Percentiles rank a stretch among this genome's conserved stretches.
Conservation (phyloP, 1,284 basidiomycete species). For the Ganoderma lucidum region DNA sequence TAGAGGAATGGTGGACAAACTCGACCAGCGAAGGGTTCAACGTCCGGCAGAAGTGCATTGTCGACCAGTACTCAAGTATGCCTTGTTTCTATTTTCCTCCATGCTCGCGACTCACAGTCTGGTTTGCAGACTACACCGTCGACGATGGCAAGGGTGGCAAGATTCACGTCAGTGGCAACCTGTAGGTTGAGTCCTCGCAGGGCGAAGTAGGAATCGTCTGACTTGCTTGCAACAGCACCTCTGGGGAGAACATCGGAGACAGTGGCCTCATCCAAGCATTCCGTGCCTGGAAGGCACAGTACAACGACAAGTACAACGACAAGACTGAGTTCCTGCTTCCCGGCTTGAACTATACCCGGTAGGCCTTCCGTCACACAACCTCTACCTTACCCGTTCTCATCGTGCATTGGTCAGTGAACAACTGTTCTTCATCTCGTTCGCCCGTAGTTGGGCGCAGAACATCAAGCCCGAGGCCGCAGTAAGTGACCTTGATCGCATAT, state of each 20-base stretch:
- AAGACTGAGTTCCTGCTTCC: slow-evolving; percentile 80
- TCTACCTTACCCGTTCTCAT: neutral
- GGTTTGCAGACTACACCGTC: slow-evolving; percentile 72
- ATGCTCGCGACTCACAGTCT: neutral
- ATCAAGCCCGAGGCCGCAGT: slow-evolving; percentile 81
- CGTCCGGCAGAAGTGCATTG: slow-evolving; percentile 86
- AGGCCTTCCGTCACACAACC: slow-evolving; percentile 20
- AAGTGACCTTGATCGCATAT: slow-evolving; percentile 36
- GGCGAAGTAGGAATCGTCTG: neutral
- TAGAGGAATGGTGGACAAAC: slow-evolving; percentile 91
- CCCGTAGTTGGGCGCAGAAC: slow-evolving; percentile 76
- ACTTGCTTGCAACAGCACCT: slow-evolving; percentile 57
- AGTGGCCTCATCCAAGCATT: slow-evolving; percentile 86
- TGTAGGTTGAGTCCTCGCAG: slow-evolving; percentile 51
- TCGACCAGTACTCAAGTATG: slow-evolving; percentile 85
- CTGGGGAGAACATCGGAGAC: slow-evolving; percentile 92
- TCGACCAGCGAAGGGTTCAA: slow-evolving; percentile 87
- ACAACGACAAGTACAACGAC: slow-evolving; percentile 64
- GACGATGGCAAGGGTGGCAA: slow-evolving; percentile 87
- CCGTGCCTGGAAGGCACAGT: slow-evolving; percentile 87
- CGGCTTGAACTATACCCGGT: slow-evolving; percentile 84
- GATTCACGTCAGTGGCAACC: slow-evolving; percentile 86
- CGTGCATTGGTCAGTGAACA: slow-evolving; percentile 67
- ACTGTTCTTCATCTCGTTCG: slow-evolving; percentile 91
- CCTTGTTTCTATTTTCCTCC: slow-evolving; percentile 2